phyloP scores from a whole-genome alignment of 164 flowering plant species.

The Vitis riparia region DNA sequence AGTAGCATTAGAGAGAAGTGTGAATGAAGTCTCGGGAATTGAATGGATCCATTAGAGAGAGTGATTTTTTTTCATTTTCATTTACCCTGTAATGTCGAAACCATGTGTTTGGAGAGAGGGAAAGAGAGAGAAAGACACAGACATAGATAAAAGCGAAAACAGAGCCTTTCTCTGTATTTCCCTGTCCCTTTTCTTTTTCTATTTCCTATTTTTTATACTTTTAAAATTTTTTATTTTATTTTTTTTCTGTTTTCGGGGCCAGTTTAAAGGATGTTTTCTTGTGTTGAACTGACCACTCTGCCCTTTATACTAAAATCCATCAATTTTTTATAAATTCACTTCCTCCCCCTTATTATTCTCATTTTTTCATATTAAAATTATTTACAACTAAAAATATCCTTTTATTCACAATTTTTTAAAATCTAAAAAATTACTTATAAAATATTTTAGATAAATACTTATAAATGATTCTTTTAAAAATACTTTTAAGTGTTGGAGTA shows the following conservation, averaged over 20 bases:
- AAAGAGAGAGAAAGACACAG: conserved; percentile 12
- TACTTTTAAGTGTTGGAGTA: too few species aligned
- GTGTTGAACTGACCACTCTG: too few species aligned
- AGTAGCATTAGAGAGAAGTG: conserved; percentile 3
- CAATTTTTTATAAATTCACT: too few species aligned
- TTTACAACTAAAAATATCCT: too few species aligned
- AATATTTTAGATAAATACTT: too few species aligned
- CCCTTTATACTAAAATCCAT: too few species aligned
- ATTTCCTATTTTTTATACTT: conserved; percentile 9
- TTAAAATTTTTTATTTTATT: background rate
- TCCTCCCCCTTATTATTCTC: too few species aligned
- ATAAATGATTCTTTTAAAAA: too few species aligned
- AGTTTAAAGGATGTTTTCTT: too few species aligned
- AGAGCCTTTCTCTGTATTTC: conserved; percentile 7
- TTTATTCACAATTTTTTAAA: too few species aligned
- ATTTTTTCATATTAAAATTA: too few species aligned
- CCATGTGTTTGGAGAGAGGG: conserved; percentile 7
- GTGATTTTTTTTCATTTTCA: conserved; percentile 2
- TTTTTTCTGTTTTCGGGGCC: background rate
- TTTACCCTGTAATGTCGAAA: conserved; percentile 1
- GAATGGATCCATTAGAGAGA: conserved; percentile 6
- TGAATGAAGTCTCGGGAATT: conserved; percentile 19
- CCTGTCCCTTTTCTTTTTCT: background rate
- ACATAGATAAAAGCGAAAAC: conserved; percentile 21
- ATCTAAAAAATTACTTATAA: too few species aligned